phyloP scores from a whole-genome alignment of 2,329 filamentous ascomycete species.

The Fusarium fujikuroi region DNA sequence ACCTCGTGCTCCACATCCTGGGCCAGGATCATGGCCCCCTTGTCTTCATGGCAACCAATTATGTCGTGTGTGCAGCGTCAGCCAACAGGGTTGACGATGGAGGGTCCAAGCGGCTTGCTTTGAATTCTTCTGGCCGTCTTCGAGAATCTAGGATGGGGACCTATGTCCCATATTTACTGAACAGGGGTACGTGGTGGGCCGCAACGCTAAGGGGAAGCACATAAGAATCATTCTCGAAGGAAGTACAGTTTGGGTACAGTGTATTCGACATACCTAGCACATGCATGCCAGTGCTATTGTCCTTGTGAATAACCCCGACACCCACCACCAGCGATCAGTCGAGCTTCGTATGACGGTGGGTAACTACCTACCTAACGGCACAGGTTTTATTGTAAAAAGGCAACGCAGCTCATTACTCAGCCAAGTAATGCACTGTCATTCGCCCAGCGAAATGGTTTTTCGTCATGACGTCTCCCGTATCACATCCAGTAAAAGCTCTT shows the following conservation, averaged over 20 bases:
- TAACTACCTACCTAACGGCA: neutral
- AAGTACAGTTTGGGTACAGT: conserved; percentile 37
- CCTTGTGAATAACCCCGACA: neutral
- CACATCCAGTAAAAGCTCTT: conserved; percentile 16
- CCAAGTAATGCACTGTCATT: neutral
- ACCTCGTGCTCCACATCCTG: conserved; percentile 12
- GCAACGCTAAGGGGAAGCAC: conserved; percentile 34
- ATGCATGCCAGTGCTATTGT: neutral
- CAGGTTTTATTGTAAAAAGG: neutral
- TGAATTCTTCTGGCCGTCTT: conserved; percentile 44
- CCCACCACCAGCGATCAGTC: neutral
- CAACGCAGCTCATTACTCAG: neutral
- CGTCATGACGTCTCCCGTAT: neutral
- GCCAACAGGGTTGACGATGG: conserved; percentile 18
- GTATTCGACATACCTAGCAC: neutral
- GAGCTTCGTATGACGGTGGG: neutral
- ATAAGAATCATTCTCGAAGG: conserved; percentile 43
- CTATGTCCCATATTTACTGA: conserved; percentile 29
- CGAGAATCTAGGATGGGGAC: conserved; percentile 43
- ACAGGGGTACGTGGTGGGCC: conserved; percentile 29
- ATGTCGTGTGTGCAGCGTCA: neutral
- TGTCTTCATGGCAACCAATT: conserved; percentile 17
- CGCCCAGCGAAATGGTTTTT: neutral
- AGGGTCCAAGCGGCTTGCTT: conserved; percentile 36
- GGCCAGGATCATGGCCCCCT: conserved; percentile 6